Conservation (phyloP, 2,329 filamentous ascomycete species). For the Aspergillus sp. region DNA sequence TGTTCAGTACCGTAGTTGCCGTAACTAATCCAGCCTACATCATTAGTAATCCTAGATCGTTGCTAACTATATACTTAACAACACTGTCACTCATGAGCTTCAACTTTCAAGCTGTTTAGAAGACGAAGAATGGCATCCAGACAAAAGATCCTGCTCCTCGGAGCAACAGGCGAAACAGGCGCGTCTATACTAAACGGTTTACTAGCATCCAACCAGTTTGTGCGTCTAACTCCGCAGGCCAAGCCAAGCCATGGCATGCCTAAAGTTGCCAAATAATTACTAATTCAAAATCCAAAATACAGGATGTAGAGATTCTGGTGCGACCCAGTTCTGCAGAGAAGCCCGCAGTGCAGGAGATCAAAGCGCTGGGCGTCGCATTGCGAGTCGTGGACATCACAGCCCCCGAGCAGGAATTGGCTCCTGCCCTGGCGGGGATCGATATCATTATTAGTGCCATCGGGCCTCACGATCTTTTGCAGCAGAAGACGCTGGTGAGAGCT, state of each 20-base stretch:
- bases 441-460: slow-evolving; percentile 42
- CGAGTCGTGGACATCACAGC: slow-evolving; percentile 15
- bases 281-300: neutral
- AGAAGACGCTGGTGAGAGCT: slow-evolving; percentile 44
- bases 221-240: neutral
- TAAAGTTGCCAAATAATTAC: too few species aligned
- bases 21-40: too few species aligned
- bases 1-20: too few species aligned
- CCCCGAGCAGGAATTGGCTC: neutral
- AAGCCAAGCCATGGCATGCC: too few species aligned
- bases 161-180: neutral
- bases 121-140: too few species aligned
- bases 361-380: slow-evolving; percentile 38
- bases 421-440: slow-evolving; percentile 31
- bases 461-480: slow-evolving; percentile 23
- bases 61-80: too few species aligned
- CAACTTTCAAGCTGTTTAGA: too few species aligned
- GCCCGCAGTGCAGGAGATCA: slow-evolving; percentile 35
- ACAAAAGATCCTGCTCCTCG: neutral
- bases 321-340: slow-evolving; percentile 46
- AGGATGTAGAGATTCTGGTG: slow-evolving; percentile 47
- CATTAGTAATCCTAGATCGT: too few species aligned
- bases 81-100: too few species aligned
- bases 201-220: neutral
- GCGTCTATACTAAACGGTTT: neutral